Conservation (phyloP, 2,329 filamentous ascomycete species). For the Aspergillus vadensis region DNA sequence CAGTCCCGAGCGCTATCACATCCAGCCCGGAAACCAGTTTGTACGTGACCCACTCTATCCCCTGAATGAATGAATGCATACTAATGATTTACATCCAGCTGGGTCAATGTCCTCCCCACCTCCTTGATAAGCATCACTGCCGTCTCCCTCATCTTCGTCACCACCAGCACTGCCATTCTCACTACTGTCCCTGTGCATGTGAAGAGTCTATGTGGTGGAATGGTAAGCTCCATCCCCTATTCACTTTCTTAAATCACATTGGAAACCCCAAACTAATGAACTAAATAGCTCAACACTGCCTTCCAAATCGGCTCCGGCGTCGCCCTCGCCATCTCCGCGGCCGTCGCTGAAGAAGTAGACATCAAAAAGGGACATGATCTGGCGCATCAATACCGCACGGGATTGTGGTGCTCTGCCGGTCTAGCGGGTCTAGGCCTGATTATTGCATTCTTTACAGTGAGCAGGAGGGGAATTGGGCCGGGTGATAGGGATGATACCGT, state of each 20-base stretch:
- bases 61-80: not conserved
- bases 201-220: constrained; percentile 45
- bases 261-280: too few species aligned
- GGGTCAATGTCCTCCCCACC: constrained; percentile 44
- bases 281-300: constrained; percentile 40
- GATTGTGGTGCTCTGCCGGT: constrained; percentile 47
- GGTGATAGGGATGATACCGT: constrained; percentile 9
- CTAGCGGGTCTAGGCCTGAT: constrained; percentile 41
- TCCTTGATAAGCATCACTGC: constrained; percentile 44
- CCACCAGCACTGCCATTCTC: constrained; percentile 45
- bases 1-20: constrained; percentile 37
- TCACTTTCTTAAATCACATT: too few species aligned
- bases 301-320: constrained; percentile 49
- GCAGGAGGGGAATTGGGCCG: constrained; percentile 12
- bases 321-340: constrained; percentile 43
- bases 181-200: constrained; percentile 45
- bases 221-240: constrained; percentile 19
- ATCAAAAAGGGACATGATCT: constrained; percentile 37
- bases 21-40: constrained; percentile 25
- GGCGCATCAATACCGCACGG: constrained; percentile 42
- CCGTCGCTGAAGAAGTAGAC: constrained; percentile 43
- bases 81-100: constrained; percentile 28
- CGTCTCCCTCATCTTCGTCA: constrained; percentile 46
- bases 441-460: constrained; percentile 12
- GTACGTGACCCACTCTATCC: constrained; percentile 20